These are phyloP conservation scores for Pleomassaria siparia DNA, from an alignment of 2,329 filamentous ascomycete species.

Conservation along the genomic window DNA sequence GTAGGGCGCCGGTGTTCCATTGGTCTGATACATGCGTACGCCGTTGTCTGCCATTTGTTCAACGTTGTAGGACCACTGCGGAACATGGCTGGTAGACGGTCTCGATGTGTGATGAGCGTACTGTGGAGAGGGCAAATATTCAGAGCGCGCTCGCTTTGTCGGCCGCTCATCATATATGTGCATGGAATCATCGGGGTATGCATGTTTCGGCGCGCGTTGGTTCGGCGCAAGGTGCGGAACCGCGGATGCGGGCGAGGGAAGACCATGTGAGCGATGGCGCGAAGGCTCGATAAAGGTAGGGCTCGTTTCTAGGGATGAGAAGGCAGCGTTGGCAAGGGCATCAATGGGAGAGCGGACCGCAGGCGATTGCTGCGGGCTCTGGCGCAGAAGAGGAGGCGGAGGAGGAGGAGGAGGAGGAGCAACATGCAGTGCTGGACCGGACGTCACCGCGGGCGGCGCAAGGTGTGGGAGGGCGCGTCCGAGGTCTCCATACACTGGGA, in stretches of 20 bases:
- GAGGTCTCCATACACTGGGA: not conserved
- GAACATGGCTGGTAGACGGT: constrained; percentile 51
- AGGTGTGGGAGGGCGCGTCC: constrained; percentile 12
- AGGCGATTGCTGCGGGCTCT: constrained; percentile 22
- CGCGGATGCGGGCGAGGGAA: constrained; percentile 20
- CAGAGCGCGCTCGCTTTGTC: constrained; percentile 62
- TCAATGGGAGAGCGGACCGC: constrained; percentile 45
- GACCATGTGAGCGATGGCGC: constrained; percentile 24
- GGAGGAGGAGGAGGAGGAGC: too few species aligned
- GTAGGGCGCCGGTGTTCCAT: constrained; percentile 9
- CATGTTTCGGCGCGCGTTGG: constrained; percentile 27
- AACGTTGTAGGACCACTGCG: constrained; percentile 42
- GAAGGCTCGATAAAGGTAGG: constrained; percentile 28
- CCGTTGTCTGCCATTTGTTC: constrained; percentile 42
- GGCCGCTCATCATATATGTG: constrained; percentile 50
- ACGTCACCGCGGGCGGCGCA: constrained; percentile 10
- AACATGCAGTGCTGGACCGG: constrained; percentile 18
- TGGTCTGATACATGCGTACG: constrained; percentile 33
- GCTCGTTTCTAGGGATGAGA: constrained; percentile 39
- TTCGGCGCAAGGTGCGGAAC: constrained; percentile 18
- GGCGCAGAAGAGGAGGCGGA: constrained; percentile 22
- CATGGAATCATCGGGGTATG: constrained; percentile 10
- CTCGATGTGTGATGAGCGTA: constrained; percentile 41
- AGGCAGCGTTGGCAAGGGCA: constrained; percentile 47
- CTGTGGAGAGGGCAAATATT: constrained; percentile 52